Evolutionary conservation across 2,329 filamentous ascomycete genomes (phyloP).

Genomic region (Rutstroemia sp.): DNA sequence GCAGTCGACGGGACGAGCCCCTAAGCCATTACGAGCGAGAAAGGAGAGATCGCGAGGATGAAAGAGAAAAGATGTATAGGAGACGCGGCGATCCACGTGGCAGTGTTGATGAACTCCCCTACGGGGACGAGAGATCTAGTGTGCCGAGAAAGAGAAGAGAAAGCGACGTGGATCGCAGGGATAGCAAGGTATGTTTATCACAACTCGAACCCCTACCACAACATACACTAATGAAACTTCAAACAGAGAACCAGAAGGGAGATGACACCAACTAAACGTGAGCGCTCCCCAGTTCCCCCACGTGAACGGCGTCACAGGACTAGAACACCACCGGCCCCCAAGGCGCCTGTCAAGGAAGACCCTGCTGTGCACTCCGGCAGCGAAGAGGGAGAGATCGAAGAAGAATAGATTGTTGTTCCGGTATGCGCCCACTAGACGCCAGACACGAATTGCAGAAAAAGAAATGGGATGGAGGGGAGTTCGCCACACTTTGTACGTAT

Average conservation of each 20-base stretch:
- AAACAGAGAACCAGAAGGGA: constrained; percentile 51
- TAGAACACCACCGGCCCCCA: constrained; percentile 43
- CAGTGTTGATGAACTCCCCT: constrained; percentile 81
- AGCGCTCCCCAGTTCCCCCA: constrained; percentile 47
- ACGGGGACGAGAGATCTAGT: constrained; percentile 66
- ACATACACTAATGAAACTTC: constrained; percentile 10
- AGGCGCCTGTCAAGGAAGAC: constrained; percentile 35
- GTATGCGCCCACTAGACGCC: too few species aligned
- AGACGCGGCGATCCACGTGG: constrained; percentile 71
- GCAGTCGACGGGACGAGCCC: constrained; percentile 53
- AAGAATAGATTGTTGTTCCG: constrained; percentile 43
- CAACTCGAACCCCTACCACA: background rate
- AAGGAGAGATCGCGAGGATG: constrained; percentile 78
- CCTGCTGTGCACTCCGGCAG: constrained; percentile 60
- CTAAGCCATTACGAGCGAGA: constrained; percentile 73
- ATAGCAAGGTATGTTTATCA: constrained; percentile 44
- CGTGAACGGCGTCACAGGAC: constrained; percentile 49
- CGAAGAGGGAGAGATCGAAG: constrained; percentile 97
- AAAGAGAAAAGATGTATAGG: constrained; percentile 81
- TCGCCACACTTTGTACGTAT: constrained; percentile 30
- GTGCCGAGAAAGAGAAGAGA: constrained; percentile 69
- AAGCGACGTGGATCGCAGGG: constrained; percentile 62
- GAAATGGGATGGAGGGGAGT: background rate
- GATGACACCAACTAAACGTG: constrained; percentile 40
- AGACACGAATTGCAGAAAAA: background rate